phyloP scores from a whole-genome alignment of 352 stramenopile species.

The Aphanomyces invadans region DNA sequence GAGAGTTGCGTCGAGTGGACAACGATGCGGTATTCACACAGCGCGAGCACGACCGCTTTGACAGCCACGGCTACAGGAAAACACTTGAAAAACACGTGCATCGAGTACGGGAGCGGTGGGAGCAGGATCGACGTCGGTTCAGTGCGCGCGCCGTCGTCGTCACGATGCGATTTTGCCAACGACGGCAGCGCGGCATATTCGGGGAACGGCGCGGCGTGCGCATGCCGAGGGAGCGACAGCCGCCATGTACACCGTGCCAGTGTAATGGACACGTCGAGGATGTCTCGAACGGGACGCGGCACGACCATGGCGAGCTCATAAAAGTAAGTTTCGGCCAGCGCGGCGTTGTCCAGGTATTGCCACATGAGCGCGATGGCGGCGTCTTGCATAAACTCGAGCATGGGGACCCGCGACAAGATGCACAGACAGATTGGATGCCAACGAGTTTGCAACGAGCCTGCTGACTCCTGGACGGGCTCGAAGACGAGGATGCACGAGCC shows the following conservation, averaged over 20 bases:
- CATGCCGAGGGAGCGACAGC: not conserved
- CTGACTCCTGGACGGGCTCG: slow-evolving; percentile 30
- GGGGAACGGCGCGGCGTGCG: not conserved
- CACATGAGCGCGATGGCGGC: not conserved
- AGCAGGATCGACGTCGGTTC: slow-evolving; percentile 31
- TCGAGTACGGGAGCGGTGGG: slow-evolving; percentile 59
- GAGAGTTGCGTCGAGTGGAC: slow-evolving; percentile 72
- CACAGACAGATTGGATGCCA: slow-evolving; percentile 67
- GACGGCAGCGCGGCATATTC: no score
- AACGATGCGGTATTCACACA: slow-evolving; percentile 75
- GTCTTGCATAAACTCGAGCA: slow-evolving; percentile 42
- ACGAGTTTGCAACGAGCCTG: slow-evolving; percentile 25
- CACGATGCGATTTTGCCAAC: no score
- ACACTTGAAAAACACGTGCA: slow-evolving; percentile 56
- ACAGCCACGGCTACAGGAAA: slow-evolving; percentile 72
- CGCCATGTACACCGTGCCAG: not conserved
- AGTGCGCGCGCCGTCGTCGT: slow-evolving; percentile 19
- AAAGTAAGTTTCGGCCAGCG: not conserved
- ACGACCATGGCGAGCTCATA: slow-evolving; percentile 45
- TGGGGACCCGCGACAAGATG: slow-evolving; percentile 59
- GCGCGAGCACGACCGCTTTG: slow-evolving; percentile 50
- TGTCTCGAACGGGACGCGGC: slow-evolving; percentile 48
- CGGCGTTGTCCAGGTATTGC: slow-evolving; percentile 4
- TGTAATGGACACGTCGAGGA: slow-evolving; percentile 55
- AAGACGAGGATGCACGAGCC: slow-evolving; percentile 66